phyloP scores from a whole-genome alignment of 164 flowering plant genomes.

The Piper betle region DNA sequence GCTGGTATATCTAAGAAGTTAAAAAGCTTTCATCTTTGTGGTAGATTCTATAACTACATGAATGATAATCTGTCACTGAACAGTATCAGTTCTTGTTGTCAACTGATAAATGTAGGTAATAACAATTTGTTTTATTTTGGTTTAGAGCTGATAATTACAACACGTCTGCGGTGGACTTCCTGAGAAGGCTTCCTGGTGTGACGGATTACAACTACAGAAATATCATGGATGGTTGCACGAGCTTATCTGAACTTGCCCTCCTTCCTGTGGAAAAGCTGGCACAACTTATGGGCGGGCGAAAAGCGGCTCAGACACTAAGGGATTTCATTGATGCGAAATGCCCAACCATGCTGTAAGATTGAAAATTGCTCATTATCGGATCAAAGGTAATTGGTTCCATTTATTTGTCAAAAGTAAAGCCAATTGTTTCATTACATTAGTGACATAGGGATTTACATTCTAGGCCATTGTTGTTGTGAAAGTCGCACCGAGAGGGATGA shows the following conservation, averaged over 20 bases:
- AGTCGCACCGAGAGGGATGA: background rate
- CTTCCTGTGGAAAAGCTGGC: constrained; percentile 67
- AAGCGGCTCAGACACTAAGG: constrained; percentile 69
- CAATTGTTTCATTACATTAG: background rate
- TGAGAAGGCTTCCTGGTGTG: constrained; percentile 92
- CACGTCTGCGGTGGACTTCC: constrained; percentile 82
- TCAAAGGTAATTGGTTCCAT: no score
- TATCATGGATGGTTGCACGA: constrained; percentile 77
- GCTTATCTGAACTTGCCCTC: constrained; percentile 78
- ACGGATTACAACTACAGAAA: constrained; percentile 86
- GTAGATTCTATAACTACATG: background rate
- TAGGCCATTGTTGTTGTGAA: background rate
- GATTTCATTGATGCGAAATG: constrained; percentile 95
- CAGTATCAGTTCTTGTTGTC: background rate
- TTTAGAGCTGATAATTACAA: constrained; percentile 91
- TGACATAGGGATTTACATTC: background rate
- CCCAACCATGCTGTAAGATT: constrained; percentile 34
- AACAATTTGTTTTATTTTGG: background rate
- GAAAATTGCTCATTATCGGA: no score
- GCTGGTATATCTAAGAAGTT: no score
- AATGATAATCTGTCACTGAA: background rate
- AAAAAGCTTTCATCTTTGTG: no score
- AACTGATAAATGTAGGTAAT: no score
- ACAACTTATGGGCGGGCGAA: constrained; percentile 91
- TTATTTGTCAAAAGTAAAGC: background rate